Base-by-base conservation (phyloP, 208 protist species). In the Acanthamoeba royreba region DNA sequence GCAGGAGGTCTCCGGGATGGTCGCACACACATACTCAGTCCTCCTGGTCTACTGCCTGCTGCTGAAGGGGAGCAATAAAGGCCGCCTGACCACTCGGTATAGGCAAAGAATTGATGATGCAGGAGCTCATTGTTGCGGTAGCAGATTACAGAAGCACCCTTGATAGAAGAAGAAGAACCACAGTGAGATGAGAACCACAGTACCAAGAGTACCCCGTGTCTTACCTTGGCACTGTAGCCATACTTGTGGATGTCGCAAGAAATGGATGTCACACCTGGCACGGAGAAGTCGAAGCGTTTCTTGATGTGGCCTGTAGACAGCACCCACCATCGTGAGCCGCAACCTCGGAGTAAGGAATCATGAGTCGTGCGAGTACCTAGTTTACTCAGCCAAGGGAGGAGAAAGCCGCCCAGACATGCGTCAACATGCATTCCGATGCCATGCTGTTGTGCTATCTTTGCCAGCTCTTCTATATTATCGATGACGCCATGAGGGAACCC, bases 211-310 rank as follows among this genome's bases (percentile, higher is more conserved):
- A 61, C 58, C 15, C 13, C 42, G 28, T 46, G 35, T 11, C 22
- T 17, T 1, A 98, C 99, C 95, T 99, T 99, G 0, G 98, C 98
- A 0, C 98, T 97, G 95, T 98, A 99, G 83, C 99, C 99, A 97
- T 99, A 99, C 95, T 99, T 99, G 97, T 99, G 99, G 88, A 98
- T 98, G 96, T 99, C 99, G 72, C 97, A 98, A 52, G 98, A 99
- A 38, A 99, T 99, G 11, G 98, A 98, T 1, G 98, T 99, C 15
- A 99, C 99, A 25, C 98, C 98, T 40, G 94, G 95, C 77, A 99
- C 96, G 69, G 96, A 95, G 93, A 99, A 99, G 95, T 99, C 98
- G 40, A 98, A 98, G 2, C 97, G 53, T 33, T 97, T 97, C 5
- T 28, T n/a, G 22, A 53, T 47, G 86, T 92, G 46, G 13, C 86